Percentiles rank a stretch among this genome's conserved stretches.
phyloP scores from a whole-genome alignment of 176 grass and related monocot genomes.

The Puccinellia tenuiflora region DNA sequence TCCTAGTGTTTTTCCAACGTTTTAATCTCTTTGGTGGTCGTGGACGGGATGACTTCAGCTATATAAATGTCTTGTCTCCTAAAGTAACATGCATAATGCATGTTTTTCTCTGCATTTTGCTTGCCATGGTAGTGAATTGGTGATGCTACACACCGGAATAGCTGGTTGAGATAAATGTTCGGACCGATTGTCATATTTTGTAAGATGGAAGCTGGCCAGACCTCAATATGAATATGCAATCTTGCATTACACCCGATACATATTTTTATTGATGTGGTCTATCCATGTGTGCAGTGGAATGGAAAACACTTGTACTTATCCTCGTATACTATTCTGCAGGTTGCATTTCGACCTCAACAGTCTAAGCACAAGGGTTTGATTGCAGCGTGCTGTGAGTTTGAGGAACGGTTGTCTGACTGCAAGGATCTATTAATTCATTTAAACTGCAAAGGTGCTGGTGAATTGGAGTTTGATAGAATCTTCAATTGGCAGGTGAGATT shows the following conservation, averaged over 20 bases:
- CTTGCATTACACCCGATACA: background rate
- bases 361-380: slow-evolving; percentile 61
- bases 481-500: slow-evolving; percentile 84
- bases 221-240: background rate
- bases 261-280: background rate
- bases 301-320: background rate
- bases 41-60: background rate
- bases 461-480: slow-evolving; percentile 49
- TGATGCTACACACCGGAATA: background rate
- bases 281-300: background rate
- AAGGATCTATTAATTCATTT: slow-evolving; percentile 42
- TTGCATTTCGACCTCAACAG: slow-evolving; percentile 69
- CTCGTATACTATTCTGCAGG: slow-evolving; percentile 33
- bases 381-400: slow-evolving; percentile 65
- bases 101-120: background rate
- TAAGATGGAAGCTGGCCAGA: background rate
- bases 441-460: slow-evolving; percentile 30
- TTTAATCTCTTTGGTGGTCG: background rate
- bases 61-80: background rate
- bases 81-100: background rate
- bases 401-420: slow-evolving; percentile 44
- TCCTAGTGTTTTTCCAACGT: background rate
- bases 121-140: background rate
- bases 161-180: background rate
- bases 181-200: background rate